These are phyloP conservation scores for Beta macrorhiza DNA, from an alignment of 179 eudicot genomes.

Conservation along the genomic window DNA sequence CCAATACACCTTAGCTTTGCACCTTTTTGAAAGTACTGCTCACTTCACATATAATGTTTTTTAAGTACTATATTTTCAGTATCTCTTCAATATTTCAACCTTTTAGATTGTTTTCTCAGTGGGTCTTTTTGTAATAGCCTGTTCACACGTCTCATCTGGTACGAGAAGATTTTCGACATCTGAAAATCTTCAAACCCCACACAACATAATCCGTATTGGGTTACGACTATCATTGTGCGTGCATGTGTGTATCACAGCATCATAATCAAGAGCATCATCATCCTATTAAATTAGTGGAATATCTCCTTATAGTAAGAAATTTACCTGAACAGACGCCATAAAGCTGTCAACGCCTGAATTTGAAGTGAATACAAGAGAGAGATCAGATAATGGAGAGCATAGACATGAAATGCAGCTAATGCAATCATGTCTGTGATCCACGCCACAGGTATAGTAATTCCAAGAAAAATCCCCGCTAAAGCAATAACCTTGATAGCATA, in stretches of 20 bases:
- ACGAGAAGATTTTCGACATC: not conserved
- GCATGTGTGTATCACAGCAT: not conserved
- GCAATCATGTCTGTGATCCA: conserved; percentile 57
- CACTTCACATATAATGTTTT: not conserved
- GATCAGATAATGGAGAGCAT: conserved; percentile 61
- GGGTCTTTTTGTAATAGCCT: not conserved
- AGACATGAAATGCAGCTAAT: conserved; percentile 62
- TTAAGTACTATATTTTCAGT: not conserved
- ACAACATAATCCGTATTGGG: no score
- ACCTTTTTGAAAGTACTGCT: not conserved
- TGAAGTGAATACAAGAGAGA: conserved; percentile 76
- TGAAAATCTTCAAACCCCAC: not conserved
- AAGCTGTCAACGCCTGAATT: conserved; percentile 74
- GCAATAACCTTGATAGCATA: conserved; percentile 58
- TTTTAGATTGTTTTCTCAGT: not conserved
- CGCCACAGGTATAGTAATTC: conserved; percentile 75
- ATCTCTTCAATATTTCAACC: not conserved
- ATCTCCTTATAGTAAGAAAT: not conserved
- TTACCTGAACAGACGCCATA: conserved; percentile 98
- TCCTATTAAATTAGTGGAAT: not conserved
- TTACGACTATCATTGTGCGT: not conserved
- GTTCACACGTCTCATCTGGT: not conserved
- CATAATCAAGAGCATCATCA: not conserved
- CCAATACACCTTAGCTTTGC: not conserved
- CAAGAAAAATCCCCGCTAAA: conserved; percentile 66